phyloP scores from a whole-genome alignment of 352 stramenopile species.

The Phytophthora multivora region DNA sequence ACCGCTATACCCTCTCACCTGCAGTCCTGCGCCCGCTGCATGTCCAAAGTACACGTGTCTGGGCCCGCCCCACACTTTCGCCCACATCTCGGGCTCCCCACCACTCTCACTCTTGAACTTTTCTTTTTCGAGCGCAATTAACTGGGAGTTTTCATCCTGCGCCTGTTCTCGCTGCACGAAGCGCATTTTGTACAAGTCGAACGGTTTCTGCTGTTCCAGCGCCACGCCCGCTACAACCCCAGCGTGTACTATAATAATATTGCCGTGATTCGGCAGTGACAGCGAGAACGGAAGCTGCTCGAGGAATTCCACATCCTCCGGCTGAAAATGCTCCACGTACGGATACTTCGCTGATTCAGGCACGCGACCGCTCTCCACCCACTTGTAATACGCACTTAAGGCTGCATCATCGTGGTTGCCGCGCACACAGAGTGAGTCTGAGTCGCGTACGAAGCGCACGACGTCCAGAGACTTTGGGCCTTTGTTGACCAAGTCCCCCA shows the following conservation, averaged over 20 bases:
- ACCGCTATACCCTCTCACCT: slow-evolving; percentile 41
- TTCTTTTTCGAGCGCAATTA: slow-evolving; percentile 39
- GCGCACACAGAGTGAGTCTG: slow-evolving; percentile 61
- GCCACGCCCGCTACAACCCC: slow-evolving; percentile 61
- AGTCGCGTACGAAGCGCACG: slow-evolving; percentile 73
- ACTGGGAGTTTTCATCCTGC: slow-evolving; percentile 28
- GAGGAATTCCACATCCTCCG: slow-evolving; percentile 66
- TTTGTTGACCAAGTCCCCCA: slow-evolving; percentile 95
- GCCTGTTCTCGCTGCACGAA: slow-evolving; percentile 50
- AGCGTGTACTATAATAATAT: slow-evolving; percentile 76
- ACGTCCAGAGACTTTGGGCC: slow-evolving; percentile 82
- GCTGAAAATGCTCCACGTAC: slow-evolving; percentile 67
- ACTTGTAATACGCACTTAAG: slow-evolving; percentile 61
- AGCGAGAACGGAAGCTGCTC: slow-evolving; percentile 83
- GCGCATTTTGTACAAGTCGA: slow-evolving; percentile 94
- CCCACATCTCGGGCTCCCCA: slow-evolving; percentile 57
- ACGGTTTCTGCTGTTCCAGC: slow-evolving; percentile 83
- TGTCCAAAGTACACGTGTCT: slow-evolving; percentile 92
- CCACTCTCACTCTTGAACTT: slow-evolving; percentile 31
- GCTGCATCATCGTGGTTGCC: slow-evolving; percentile 86
- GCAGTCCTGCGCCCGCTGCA: slow-evolving; percentile 83
- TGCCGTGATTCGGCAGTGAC: slow-evolving; percentile 53
- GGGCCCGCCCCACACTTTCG: slow-evolving; percentile 79
- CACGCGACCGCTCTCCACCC: slow-evolving; percentile 27
- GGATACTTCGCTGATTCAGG: slow-evolving; percentile 52